Conservation (phyloP, 2,329 filamentous ascomycete species). For the Cadophora malorum region DNA sequence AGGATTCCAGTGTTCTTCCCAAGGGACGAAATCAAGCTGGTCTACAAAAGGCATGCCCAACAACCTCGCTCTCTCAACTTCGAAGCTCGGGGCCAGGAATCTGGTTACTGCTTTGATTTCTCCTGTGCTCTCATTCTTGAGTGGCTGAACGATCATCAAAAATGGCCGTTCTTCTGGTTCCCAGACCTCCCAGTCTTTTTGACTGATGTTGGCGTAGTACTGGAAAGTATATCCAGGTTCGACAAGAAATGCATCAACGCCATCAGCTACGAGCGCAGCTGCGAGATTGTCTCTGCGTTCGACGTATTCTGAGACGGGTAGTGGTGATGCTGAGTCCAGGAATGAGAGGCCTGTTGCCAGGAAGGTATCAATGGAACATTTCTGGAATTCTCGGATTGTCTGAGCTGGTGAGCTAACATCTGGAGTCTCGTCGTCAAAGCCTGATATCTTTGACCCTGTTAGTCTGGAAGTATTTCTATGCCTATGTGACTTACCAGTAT, state of each 20-base stretch:
- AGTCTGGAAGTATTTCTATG: not conserved
- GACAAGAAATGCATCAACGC: conserved; percentile 63
- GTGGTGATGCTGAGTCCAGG: conserved; percentile 55
- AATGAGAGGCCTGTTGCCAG: conserved; percentile 56
- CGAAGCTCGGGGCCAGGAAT: conserved; percentile 65
- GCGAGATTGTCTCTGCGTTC: conserved; percentile 62
- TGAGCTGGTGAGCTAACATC: conserved; percentile 16
- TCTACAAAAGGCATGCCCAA: conserved; percentile 61
- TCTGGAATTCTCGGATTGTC: conserved; percentile 44
- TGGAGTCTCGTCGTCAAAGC: conserved; percentile 19
- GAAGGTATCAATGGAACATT: conserved; percentile 60
- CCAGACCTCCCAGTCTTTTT: conserved; percentile 68
- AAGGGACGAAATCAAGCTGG: conserved; percentile 60
- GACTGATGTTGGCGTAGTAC: conserved; percentile 67
- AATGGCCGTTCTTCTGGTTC: conserved; percentile 70
- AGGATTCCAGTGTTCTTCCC: conserved; percentile 71
- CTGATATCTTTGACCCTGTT: conserved; percentile 14
- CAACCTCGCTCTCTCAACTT: conserved; percentile 63
- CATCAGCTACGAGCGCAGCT: conserved; percentile 56
- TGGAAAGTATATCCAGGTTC: conserved; percentile 71
- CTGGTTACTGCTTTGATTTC: conserved; percentile 58
- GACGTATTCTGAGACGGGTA: conserved; percentile 58
- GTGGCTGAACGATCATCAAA: conserved; percentile 63
- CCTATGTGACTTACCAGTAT: conserved; percentile 22
- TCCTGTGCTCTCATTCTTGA: conserved; percentile 47